Evolutionary conservation across 352 stramenopile genomes (phyloP).

Genomic region (Albugo candida): DNA sequence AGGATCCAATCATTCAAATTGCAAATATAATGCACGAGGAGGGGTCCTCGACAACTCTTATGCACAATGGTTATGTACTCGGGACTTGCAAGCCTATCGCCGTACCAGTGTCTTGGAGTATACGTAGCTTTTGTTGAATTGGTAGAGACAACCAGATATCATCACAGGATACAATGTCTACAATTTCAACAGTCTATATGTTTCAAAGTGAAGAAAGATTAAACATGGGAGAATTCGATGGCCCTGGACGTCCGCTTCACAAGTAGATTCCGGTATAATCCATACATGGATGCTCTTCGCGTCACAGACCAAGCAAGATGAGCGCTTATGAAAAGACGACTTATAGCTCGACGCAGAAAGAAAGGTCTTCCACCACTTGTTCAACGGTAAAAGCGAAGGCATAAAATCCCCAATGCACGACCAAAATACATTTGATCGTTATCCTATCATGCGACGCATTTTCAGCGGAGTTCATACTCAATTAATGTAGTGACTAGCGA

Average conservation of each 20-base stretch:
- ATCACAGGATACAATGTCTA: slow-evolving; percentile 99
- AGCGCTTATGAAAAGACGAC: slow-evolving; percentile 93
- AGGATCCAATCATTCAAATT: slow-evolving; percentile 99
- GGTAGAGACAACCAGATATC: slow-evolving; percentile 95
- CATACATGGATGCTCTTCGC: slow-evolving; percentile 1
- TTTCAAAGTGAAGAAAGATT: slow-evolving; percentile 94
- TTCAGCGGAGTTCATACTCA: slow-evolving; percentile 98
- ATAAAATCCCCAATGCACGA: slow-evolving; percentile 96
- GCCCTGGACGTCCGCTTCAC: slow-evolving; percentile 78
- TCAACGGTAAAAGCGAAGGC: slow-evolving; percentile 96
- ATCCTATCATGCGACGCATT: slow-evolving; percentile 98
- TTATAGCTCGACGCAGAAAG: slow-evolving; percentile 94
- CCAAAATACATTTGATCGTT: slow-evolving; percentile 96
- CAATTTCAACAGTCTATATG: slow-evolving; percentile 99
- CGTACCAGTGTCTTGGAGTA: slow-evolving; percentile 93
- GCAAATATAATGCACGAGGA: slow-evolving; percentile 91
- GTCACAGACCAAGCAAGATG: slow-evolving; percentile 7
- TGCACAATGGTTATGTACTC: slow-evolving; percentile 96
- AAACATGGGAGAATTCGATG: slow-evolving; percentile 45
- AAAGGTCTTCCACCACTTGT: no score
- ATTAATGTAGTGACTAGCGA: slow-evolving; percentile 96
- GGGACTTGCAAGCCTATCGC: slow-evolving; percentile 96
- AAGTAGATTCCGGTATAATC: slow-evolving; percentile 19
- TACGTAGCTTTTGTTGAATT: slow-evolving; percentile 87
- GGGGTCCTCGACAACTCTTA: slow-evolving; percentile 29